Evolutionary conservation across 2,329 filamentous ascomycete genomes (phyloP).

Genomic region (Hypoxylon sp.): DNA sequence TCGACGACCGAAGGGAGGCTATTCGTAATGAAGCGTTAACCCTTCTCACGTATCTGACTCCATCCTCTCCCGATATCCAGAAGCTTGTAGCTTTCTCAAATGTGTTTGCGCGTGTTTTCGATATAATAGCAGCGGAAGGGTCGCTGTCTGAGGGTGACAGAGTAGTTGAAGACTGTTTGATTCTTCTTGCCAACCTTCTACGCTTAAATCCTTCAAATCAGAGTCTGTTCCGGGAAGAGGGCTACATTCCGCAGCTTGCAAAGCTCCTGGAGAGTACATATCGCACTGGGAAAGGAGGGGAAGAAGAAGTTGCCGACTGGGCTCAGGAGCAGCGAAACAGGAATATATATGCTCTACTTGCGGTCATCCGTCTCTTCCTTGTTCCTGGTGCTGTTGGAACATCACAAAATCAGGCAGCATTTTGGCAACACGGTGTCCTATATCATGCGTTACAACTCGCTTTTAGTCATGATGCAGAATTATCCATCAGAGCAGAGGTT

Average conservation of each 20-base stretch:
- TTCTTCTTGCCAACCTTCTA: conserved; percentile 89
- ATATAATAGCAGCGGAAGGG: conserved; percentile 85
- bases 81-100: conserved; percentile 97
- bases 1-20: conserved; percentile 89
- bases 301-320: conserved; percentile 78
- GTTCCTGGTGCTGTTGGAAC: conserved; percentile 85
- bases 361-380: conserved; percentile 88
- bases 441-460: conserved; percentile 85
- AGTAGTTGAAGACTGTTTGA: conserved; percentile 92
- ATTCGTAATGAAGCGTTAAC: conserved; percentile 89
- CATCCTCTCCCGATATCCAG: conserved; percentile 88
- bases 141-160: conserved; percentile 86
- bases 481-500: conserved; percentile 83
- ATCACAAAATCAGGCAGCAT: conserved; percentile 84
- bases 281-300: conserved; percentile 64
- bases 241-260: conserved; percentile 80
- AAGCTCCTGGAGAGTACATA: conserved; percentile 75
- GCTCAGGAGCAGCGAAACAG: conserved; percentile 84
- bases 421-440: conserved; percentile 86
- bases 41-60: conserved; percentile 90
- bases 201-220: conserved; percentile 92
- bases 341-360: conserved; percentile 91
- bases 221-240: conserved; percentile 91
- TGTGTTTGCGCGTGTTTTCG: conserved; percentile 89
- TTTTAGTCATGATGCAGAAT: conserved; percentile 80